A percentile compares a stretch with the other conserved stretches of the same genome.
Conservation (phyloP, 164 flowering plant genomes). For the Cinnamomum micranthum region DNA sequence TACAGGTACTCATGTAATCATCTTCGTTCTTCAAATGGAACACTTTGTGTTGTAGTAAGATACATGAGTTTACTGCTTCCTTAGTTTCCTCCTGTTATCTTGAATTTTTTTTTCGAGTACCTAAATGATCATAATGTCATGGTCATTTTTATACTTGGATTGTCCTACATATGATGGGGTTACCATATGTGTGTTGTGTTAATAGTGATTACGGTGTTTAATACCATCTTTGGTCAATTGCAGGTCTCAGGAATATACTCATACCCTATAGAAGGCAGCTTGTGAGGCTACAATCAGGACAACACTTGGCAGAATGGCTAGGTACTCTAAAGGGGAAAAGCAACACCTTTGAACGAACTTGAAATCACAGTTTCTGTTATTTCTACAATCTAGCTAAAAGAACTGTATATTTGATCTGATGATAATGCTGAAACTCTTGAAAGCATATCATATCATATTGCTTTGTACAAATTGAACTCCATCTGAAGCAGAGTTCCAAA, state of each 20-base stretch:
- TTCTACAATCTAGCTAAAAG: background rate
- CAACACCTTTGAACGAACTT: slow-evolving; percentile 27
- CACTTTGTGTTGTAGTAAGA: background rate
- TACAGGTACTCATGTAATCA: slow-evolving; percentile 50
- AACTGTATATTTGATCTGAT: background rate
- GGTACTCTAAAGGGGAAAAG: slow-evolving; percentile 40
- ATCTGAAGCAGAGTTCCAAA: background rate
- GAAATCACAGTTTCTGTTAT: slow-evolving; percentile 7
- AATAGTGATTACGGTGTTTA: background rate
- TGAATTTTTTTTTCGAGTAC: too few species aligned
- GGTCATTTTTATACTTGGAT: too few species aligned
- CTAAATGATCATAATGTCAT: too few species aligned
- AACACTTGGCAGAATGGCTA: slow-evolving; percentile 48
- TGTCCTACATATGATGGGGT: too few species aligned
- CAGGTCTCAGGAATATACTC: slow-evolving; percentile 75
- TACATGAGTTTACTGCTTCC: background rate
- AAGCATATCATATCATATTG: background rate
- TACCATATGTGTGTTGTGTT: background rate
- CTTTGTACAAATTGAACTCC: background rate
- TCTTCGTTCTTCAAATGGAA: background rate
- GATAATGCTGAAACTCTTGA: background rate
- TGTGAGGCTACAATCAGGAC: slow-evolving; percentile 48
- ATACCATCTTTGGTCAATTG: slow-evolving; percentile 8
- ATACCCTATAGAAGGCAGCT: slow-evolving; percentile 82
- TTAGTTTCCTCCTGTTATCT: background rate